Base-by-base conservation (phyloP, 345 rosid genomes). In the Boechera divaricarpa region DNA sequence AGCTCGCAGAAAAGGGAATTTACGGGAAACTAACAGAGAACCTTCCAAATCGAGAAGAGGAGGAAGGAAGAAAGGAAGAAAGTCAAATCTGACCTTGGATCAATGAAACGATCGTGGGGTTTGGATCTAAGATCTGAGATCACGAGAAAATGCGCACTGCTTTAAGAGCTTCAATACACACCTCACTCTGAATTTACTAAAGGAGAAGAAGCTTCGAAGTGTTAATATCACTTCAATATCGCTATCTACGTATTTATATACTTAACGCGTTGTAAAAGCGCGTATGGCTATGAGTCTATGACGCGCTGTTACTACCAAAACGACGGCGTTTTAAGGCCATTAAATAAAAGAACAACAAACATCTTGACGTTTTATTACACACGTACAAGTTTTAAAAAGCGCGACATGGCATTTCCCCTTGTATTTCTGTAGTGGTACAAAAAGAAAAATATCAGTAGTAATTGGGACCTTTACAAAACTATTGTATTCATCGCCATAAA, bases 81-180 rank as follows among this genome's bases (percentile, higher is more conserved):
- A 63, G n/a, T 13, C 10, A 67, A 76, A 79, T 47, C 33, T 55
- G n/a, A 79, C 75, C 82, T 68, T 55, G 59, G 74, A 73, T 73
- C 29, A 78, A 60, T 59, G 61, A 11, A 60, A 41, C 4, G 60
- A 72, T n/a, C n/a, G n/a, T 10, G 10, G 41, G 38, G 32, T 59
- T 52, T 70, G 74, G 75, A 79, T 79, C 82, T 74, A 79, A 79
- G 82, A 79, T 79, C 82, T 79, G 29, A 79, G 82, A 79, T 73
- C 82, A n/a, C 82, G 74, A 78, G 82, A 72, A 73, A 78, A 67
- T 72, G 74, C 44, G 74, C 69, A 52, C 78, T n/a, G n/a, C n/a
- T 78, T 72, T 78, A 67, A 77, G 76, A 64, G 76, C 67, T 77
- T 49, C 53, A 9, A 45, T 11, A 47, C 79, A 47, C 79, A 69